Percentiles rank a stretch among this genome's conserved stretches.
These are phyloP conservation scores for Colletotrichum brevisporum DNA, from an alignment of 2,329 filamentous ascomycete species.

Conservation along the genomic window DNA sequence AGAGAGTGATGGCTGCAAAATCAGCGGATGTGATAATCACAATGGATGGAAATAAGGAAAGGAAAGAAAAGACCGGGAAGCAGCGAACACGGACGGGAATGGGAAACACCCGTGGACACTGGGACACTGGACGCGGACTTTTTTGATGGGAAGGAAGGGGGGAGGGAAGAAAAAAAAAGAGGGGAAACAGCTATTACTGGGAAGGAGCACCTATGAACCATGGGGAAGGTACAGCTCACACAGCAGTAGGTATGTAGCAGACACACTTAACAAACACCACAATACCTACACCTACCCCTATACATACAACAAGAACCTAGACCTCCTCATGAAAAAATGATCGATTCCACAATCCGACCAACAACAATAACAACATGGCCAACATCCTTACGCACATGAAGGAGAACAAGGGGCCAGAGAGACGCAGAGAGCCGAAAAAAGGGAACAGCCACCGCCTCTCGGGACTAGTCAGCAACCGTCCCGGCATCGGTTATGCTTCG, in stretches of 20 bases:
- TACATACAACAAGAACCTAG: background rate
- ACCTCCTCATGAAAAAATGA: background rate
- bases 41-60: constrained; percentile 33
- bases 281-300: too few relatives aligned
- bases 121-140: too few relatives aligned
- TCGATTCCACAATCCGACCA: background rate
- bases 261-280: background rate
- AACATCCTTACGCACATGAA: background rate
- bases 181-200: background rate
- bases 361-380: background rate
- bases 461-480: too few relatives aligned
- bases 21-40: too few relatives aligned
- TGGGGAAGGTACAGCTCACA: too few relatives aligned
- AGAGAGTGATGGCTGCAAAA: too few relatives aligned
- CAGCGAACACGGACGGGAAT: too few relatives aligned
- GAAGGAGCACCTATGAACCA: too few relatives aligned
- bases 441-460: background rate
- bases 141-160: background rate
- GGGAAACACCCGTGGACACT: too few relatives aligned
- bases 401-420: background rate
- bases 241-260: background rate
- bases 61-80: background rate
- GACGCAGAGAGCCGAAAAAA: background rate
- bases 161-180: background rate
- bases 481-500: too few relatives aligned